Evolutionary conservation across 495 filamentous ascomycete species (phyloP).

Genomic region (Cercophora scortea): DNA sequence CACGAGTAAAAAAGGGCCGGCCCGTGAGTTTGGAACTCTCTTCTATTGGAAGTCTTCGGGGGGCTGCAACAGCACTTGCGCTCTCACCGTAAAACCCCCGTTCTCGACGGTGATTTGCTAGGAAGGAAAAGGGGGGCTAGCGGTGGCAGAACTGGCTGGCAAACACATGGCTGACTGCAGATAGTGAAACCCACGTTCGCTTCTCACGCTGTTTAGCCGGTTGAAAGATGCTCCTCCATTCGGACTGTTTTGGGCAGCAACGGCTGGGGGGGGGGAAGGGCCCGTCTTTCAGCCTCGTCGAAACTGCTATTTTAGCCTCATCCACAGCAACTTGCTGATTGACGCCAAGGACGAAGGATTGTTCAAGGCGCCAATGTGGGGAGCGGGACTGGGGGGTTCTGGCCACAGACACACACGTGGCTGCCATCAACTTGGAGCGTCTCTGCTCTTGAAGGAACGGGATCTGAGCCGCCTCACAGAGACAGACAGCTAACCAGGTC

Average conservation of each 20-base stretch:
- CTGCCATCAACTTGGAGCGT: too few species aligned
- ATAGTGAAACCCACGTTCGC: not conserved
- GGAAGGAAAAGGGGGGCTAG: not conserved
- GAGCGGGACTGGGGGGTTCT: too few species aligned
- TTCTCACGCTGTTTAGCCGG: not conserved
- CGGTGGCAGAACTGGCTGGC: not conserved
- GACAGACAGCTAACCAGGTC: too few species aligned
- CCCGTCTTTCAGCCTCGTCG: not conserved
- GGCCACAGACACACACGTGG: too few species aligned
- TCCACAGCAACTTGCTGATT: not conserved
- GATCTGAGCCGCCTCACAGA: too few species aligned
- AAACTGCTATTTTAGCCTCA: not conserved
- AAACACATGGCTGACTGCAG: not conserved
- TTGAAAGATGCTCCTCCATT: conserved; percentile 2
- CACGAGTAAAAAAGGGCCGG: not conserved
- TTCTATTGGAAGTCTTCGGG: not conserved
- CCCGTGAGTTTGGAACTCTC: not conserved
- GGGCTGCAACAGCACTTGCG: not conserved
- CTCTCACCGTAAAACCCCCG: not conserved
- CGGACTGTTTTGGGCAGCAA: conserved; percentile 9
- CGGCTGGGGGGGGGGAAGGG: not conserved
- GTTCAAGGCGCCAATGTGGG: too few species aligned
- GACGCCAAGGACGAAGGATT: not conserved
- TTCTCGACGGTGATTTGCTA: not conserved
- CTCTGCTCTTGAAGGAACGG: too few species aligned